Conservation (phyloP, 208 protist species). For the Acanthamoeba healyi region DNA sequence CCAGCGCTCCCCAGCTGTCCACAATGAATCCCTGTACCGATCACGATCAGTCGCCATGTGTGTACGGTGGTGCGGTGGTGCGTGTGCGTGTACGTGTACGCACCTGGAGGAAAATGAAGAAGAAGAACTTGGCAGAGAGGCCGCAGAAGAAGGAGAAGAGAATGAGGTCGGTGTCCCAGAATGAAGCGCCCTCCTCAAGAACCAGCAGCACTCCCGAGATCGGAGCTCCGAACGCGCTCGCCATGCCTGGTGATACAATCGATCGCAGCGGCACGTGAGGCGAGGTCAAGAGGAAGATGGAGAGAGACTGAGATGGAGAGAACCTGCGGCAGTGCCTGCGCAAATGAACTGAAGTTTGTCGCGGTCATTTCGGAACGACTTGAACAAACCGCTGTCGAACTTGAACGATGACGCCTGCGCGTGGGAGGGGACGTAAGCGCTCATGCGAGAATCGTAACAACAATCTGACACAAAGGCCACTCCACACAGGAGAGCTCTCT, state of each 20-base stretch:
- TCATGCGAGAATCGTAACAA: no score
- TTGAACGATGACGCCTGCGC: constrained; percentile 43
- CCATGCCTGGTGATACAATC: constrained; percentile 38
- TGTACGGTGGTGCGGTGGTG: not conserved
- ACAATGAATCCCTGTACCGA: constrained; percentile 11
- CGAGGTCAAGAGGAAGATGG: not conserved
- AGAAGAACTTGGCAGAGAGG: constrained; percentile 48
- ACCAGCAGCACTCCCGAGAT: constrained; percentile 45
- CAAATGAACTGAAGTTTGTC: constrained; percentile 59
- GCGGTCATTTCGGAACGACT: constrained; percentile 24
- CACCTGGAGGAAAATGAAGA: constrained; percentile 48
- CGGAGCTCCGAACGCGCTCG: constrained; percentile 40
- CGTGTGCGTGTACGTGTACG: no score
- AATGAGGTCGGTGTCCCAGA: constrained; percentile 51
- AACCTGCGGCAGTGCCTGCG: constrained; percentile 32
- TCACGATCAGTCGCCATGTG: no score
- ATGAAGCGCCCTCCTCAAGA: constrained; percentile 41
- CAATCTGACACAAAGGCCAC: no score
- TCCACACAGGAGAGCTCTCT: no score
- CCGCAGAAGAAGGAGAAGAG: constrained; percentile 54
- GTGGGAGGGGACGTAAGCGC: not conserved
- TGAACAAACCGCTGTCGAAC: constrained; percentile 54
- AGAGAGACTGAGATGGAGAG: not conserved
- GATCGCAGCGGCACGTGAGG: not conserved
- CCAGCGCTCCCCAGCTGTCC: constrained; percentile 27